phyloP scores from a whole-genome alignment of 139 green algal genomes.

The Picochlorum costavermella region DNA sequence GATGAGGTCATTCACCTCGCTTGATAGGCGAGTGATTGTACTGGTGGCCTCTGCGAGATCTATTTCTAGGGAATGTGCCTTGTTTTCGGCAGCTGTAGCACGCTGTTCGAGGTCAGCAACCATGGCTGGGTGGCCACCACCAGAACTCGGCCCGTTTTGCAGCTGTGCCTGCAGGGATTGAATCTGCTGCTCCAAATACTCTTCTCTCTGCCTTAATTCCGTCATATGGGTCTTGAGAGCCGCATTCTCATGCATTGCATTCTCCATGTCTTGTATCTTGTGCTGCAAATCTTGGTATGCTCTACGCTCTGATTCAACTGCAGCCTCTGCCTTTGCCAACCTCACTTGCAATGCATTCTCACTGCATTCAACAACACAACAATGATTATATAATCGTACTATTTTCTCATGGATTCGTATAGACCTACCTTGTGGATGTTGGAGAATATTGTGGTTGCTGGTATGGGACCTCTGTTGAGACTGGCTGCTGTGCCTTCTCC shows the following conservation, averaged over 20 bases:
- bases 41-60: not conserved
- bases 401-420: not conserved
- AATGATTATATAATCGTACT: not conserved
- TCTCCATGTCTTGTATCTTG: constrained; percentile 21
- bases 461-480: no score
- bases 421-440: no score
- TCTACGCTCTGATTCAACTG: constrained; percentile 35
- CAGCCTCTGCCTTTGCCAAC: constrained; percentile 39
- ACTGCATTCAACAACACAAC: not conserved
- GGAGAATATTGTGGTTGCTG: no score
- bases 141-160: no score
- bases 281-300: constrained; percentile 29
- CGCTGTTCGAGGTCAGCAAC: not conserved
- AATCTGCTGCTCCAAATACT: not conserved
- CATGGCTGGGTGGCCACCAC: no score
- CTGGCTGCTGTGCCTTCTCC: no score
- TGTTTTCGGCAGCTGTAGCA: not conserved
- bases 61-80: not conserved
- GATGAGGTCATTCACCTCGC: not conserved
- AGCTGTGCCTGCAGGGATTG: no score
- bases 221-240: not conserved
- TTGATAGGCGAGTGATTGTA: not conserved
- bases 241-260: not conserved
- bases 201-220: not conserved
- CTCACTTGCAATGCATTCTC: constrained; percentile 6